Base-by-base conservation (phyloP, 805 yeast genomes). In the Yamadazyma sp. region DNA sequence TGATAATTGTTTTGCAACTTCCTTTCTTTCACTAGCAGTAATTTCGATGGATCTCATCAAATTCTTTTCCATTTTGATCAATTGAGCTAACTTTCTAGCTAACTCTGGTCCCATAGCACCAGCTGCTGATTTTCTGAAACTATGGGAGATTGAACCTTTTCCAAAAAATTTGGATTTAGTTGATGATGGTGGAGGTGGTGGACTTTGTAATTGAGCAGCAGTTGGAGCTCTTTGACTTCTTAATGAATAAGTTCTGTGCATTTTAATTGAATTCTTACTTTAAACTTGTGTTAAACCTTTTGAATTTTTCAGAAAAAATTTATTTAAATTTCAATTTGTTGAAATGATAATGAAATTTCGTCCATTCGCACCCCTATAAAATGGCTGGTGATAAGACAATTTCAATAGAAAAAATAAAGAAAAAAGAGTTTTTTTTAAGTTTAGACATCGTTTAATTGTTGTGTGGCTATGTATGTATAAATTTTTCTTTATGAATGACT, bases 1-100 rank as follows among this genome's bases (percentile, higher is more conserved):
- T 23, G 97, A 88, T 62, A 91, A 78, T 73, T 91, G 98, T 74
- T 88, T 89, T 53, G 98, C 98, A 50, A 89, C 96, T 55, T 84
- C 89, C 62, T 89, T 82, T 64, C 97, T 81, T 74, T 93, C 98
- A 55, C 84, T 78, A 50, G 97, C 87, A 41, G 87, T 89, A 47
- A 86, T 74, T 72, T 93, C 98, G 55, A 93, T 75, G 44, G 95
- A 80, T 66, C 96, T 82, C 85, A 89, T 82, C 47, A 91, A 84
- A 64, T 86, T 85, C 77, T 93, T 93, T 73, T 91, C 98, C 76
- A 88, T 85, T 77, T 91, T 93, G 60, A 93, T 86, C 60, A 86
- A 78, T 55, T 83, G 88, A 27, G 95, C 82, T 56, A 91, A 77
- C 62, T 91, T 91, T 68, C 94, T 81, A 27, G 97, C 78, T 56